Conservation (phyloP, 2,329 filamentous ascomycete genomes). For the Elsinoe australis region DNA sequence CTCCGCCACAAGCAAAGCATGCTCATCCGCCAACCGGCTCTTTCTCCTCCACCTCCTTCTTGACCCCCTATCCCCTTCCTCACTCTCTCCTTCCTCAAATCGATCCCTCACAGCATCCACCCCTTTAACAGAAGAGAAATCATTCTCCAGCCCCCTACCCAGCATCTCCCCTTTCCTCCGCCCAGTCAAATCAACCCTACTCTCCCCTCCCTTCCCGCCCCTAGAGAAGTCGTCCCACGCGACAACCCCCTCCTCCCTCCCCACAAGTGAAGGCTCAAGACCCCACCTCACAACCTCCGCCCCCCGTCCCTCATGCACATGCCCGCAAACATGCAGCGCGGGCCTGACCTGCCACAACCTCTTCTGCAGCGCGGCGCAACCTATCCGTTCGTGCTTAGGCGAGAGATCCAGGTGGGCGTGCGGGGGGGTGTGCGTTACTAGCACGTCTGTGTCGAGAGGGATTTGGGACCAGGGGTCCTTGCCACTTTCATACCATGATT, state of each 20-base stretch:
- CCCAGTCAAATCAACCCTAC: slow-evolving; percentile 54
- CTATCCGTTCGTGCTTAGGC: slow-evolving; percentile 37
- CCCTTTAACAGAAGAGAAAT: neutral
- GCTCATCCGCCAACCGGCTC: neutral
- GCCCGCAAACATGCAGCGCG: slow-evolving; percentile 60
- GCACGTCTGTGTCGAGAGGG: slow-evolving; percentile 54
- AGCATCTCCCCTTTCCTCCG: slow-evolving; percentile 31
- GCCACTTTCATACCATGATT: no score
- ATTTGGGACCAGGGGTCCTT: slow-evolving; percentile 52
- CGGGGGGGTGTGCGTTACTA: slow-evolving; percentile 65
- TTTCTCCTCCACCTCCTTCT: neutral
- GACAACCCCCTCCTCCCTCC: slow-evolving; percentile 40
- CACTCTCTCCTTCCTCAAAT: neutral
- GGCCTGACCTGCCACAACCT: slow-evolving; percentile 56
- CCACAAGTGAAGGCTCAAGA: slow-evolving; percentile 28
- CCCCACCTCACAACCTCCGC: slow-evolving; percentile 55
- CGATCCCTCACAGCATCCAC: neutral
- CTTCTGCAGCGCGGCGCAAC: slow-evolving; percentile 54
- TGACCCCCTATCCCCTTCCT: neutral
- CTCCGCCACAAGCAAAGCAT: slow-evolving; percentile 7
- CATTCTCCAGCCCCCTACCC: slow-evolving; percentile 10
- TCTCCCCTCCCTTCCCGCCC: slow-evolving; percentile 58
- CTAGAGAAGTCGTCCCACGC: slow-evolving; percentile 54
- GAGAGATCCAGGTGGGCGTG: slow-evolving; percentile 49
- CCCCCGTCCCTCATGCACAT: slow-evolving; percentile 62